Base-by-base conservation (phyloP, 306 rosid species). In the Vicia faba region DNA sequence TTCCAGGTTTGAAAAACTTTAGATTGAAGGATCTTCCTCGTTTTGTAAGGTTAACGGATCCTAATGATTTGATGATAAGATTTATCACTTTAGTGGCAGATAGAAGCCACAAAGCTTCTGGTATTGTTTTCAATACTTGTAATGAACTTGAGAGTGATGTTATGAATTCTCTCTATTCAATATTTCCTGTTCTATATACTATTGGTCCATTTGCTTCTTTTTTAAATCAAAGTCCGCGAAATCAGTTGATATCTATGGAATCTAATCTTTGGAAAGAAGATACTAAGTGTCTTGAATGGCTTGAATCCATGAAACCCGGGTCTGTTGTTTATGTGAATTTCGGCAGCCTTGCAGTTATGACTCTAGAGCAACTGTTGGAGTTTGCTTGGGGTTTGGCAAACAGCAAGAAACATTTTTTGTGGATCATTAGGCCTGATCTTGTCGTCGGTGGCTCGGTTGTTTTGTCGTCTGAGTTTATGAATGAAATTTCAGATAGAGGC, bases 1-100 rank as follows among this genome's bases (percentile, higher is more conserved):
- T 75, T 69, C 75, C 70, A 11, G 69, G 69, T 4, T 11, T 58
- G 70, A 0, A 53, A 26, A 61, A 68, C 15, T 41, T 75, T 15
- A 45, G 64, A 10, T 3, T 75, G 19, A 68, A 68, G 56, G 69
- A 60, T 36, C 5, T 75, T 2, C 41, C 57, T 11, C 31, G 16
- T 5, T 51, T 26, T n/a, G 5, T 46, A 16, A 28, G 57, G 44
- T 57, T 71, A 16, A 76, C 66, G 12, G 14, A 69, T 63, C 35
- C 57, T 16, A 56, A 76, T 49, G 67, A 76, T 54, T 2, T 15
- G 2, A 2, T 5, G 12, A 1, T 69, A 35, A 20, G n/a, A 13
- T 15, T 33, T 59, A 2, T 15, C 9, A 15, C 5, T 8, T 25
- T 33, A 35, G 8, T 35, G 10, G 68, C 39, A 9, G 61, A 64